Evolutionary conservation across 352 stramenopile genomes (phyloP), one percentile per base, ranked within the genome.

Genomic region (Phytophthora sp.): DNA sequence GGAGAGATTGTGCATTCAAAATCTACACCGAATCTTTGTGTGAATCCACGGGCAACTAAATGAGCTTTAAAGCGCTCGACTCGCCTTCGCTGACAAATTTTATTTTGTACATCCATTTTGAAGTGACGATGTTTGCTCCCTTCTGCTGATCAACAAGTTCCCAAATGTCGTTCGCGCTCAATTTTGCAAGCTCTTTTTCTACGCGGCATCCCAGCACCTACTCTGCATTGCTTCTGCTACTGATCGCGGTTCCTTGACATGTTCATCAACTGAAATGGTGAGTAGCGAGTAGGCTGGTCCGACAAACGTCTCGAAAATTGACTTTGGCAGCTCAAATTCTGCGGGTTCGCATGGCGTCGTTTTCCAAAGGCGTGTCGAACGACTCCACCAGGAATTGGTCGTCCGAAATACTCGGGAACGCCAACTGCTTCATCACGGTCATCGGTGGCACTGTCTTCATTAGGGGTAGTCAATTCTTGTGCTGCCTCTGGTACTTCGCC

Each of bases 81-180:
- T 61, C 53, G 4, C 53, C 29, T 4, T 35, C 30, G 24, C 57
- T 64, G 23, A 4, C 3, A 3, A 57, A 64, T 16, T 57, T 51
- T 5, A 64, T 56, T 35, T 51, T 41, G 45, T 38, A 64, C 1
- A 57, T 33, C 45, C 33, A 52, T 35, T 64, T 57, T 4, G 31
- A 30, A 3, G 56, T 42, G 7, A 63, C 31, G 3, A 63, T 49
- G 23, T 63, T 63, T 12, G 44, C 55, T 24, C 23, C n/a, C n/a
- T n/a, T n/a, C n/a, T n/a, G n/a, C n/a, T n/a, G 18, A 2, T 46
- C n/a, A 1, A 46, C 38, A 13, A 46, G n/a, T 26, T 46, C 38
- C 38, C 38, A 46, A 12, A 18, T 46, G 9, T 18, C 38, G 13
- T 46, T 46, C 7, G 38, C 38, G 3, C 18, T 4, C n/a, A 27